Evolutionary conservation across 139 green algal genomes (phyloP), one percentile per base, ranked within the genome.

Genomic region (Zygnema cylindricum): DNA sequence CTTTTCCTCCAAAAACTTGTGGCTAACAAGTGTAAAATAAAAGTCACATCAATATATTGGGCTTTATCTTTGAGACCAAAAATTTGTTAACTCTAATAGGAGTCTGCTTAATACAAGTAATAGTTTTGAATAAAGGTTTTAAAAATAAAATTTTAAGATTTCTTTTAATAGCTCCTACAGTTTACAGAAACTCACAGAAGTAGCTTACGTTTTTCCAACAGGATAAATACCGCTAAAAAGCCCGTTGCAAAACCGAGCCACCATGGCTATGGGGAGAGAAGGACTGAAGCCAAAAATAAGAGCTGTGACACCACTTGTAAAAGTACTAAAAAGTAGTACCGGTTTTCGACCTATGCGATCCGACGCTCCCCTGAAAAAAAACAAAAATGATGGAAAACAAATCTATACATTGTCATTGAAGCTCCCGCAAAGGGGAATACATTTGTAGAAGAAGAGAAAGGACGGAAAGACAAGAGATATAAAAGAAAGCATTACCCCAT

Each of bases 281-380:
- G 63, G 69, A 3, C 32, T 55, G 69, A 88, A 88, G 30, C 83
- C 83, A n/a, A 88, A 88, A 3, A 85, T 35, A 33, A 88, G 76
- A 1, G 69, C 83, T 32, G 63, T 84, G 25, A 41, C 39, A 2
- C 35, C 79, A 32, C 35, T 88, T 33, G 22, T 88, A 32, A 49
- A 49, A n/a, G 69, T 57, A 38, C 30, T 35, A 11, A 88, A 55
- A 25, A 88, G 22, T 16, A 88, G 63, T 22, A 88, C 76, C 21
- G 83, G 83, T 1, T 76, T 43, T n/a, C 83, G 35, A 16, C 83
- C 83, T 30, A 88, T n/a, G 16, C 83, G 69, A n/a, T 88, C 83
- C n/a, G 83, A 88, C 69, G 57, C 57, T 25, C 57, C 30, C 30
- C 57, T 73, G 57, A 35, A 30, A 30, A 35, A 30, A 30, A 25